Conservation (phyloP, 108 stramenopile genomes). For the Seminavis robusta region DNA sequence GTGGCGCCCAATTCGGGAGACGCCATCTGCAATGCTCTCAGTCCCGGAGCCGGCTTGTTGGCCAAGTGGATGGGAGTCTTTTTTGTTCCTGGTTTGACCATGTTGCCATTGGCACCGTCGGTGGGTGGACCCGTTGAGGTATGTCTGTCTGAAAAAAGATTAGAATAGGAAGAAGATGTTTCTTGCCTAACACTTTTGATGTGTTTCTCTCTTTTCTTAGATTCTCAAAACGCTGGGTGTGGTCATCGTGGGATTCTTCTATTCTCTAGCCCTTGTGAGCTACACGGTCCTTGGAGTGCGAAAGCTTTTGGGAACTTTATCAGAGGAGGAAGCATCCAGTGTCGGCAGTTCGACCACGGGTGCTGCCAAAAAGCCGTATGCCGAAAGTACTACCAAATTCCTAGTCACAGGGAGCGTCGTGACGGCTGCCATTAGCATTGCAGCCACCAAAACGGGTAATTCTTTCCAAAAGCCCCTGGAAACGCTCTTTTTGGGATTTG, state of each 20-base stretch:
- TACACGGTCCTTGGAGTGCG: constrained; percentile 11
- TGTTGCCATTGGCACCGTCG: constrained; percentile 73
- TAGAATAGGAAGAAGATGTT: no score
- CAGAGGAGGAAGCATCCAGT: not conserved
- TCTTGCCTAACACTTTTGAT: not conserved
- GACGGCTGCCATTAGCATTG: constrained; percentile 30
- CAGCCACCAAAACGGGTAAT: constrained; percentile 21
- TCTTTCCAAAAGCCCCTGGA: constrained; percentile 35
- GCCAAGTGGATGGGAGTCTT: constrained; percentile 84
- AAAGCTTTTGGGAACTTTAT: not conserved
- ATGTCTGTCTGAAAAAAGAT: no score
- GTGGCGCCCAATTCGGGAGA: constrained; percentile 54
- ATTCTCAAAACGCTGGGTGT: constrained; percentile 10
- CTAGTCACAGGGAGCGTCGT: constrained; percentile 39
- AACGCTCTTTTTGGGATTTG: constrained; percentile 46
- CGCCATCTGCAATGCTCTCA: constrained; percentile 37
- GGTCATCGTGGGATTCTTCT: constrained; percentile 9
- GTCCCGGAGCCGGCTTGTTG: constrained; percentile 63
- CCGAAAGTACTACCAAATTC: constrained; percentile 33
- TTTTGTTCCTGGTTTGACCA: constrained; percentile 82
- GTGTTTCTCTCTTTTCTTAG: no score
- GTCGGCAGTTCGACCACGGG: not conserved
- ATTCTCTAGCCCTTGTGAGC: not conserved
- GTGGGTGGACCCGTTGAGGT: constrained; percentile 66
- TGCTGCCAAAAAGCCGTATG: constrained; percentile 47